These are phyloP conservation scores for Lunularia cruciata DNA, from an alignment of 225 moss, liverwort and hornwort genomes.

Conservation along the genomic window DNA sequence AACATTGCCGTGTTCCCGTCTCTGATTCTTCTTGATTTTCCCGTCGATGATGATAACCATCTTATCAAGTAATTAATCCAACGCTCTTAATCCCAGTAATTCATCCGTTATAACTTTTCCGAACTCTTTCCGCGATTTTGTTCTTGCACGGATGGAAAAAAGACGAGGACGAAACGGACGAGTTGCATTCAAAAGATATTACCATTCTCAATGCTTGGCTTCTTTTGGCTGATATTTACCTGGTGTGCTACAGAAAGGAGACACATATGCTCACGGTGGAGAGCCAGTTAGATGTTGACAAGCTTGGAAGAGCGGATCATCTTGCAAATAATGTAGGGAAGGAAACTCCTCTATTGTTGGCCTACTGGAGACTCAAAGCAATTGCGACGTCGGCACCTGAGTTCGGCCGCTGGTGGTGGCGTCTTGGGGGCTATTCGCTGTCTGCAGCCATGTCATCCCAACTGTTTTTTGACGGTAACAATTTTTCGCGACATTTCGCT, in stretches of 20 bases:
- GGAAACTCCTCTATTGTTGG: constrained; percentile 62
- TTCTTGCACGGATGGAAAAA: no score
- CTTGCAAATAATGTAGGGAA: constrained; percentile 73
- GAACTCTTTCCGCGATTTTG: no score
- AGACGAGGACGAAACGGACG: no score
- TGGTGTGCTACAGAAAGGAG: constrained; percentile 33
- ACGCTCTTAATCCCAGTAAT: no score
- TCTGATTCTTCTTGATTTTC: constrained; percentile 71
- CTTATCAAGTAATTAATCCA: constrained; percentile 8
- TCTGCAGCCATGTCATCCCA: constrained; percentile 63
- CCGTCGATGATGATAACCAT: constrained; percentile 36
- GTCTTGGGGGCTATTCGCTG: constrained; percentile 60
- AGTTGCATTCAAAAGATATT: no score
- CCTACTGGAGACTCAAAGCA: constrained; percentile 78
- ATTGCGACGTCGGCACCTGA: constrained; percentile 63
- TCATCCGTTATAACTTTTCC: no score
- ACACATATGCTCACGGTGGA: constrained; percentile 77
- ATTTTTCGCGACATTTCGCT: not conserved
- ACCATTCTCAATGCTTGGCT: no score
- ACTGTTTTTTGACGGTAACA: constrained; percentile 71
- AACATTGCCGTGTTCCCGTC: constrained; percentile 85
- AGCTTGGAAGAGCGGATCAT: constrained; percentile 78
- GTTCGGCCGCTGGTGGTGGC: constrained; percentile 65
- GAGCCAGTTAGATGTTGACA: constrained; percentile 74
- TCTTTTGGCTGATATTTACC: not conserved